Percentiles rank a stretch among this genome's conserved stretches.
Evolutionary conservation across 164 flowering plant species (phyloP).

Genomic region (Euptelea pleiosperma): DNA sequence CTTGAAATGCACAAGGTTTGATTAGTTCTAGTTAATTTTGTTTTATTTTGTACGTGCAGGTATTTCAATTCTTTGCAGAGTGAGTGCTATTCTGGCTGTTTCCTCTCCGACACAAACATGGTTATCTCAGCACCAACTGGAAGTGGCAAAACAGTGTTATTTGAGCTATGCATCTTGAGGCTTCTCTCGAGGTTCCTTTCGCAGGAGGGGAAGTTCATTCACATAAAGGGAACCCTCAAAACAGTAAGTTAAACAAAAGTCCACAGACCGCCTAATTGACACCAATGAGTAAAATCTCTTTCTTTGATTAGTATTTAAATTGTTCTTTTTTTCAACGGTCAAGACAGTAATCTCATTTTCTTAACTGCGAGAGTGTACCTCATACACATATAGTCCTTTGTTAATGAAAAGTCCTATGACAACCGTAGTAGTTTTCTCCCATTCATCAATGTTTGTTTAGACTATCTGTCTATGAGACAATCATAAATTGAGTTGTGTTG

Average conservation of each 20-base stretch:
- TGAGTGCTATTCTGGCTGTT: constrained; percentile 88
- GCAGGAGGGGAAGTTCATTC: constrained; percentile 58
- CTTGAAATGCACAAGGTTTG: not conserved
- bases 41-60: constrained; percentile 39
- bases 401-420: not conserved
- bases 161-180: constrained; percentile 95
- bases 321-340: too few species aligned
- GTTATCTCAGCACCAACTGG: constrained; percentile 98
- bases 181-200: constrained; percentile 84
- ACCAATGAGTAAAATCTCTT: too few species aligned
- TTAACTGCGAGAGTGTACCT: not conserved
- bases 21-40: not conserved
- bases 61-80: constrained; percentile 97
- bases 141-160: constrained; percentile 96
- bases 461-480: too few species aligned
- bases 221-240: constrained; percentile 75
- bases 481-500: not conserved
- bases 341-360: not conserved
- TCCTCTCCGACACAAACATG: constrained; percentile 77
- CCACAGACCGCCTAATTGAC: too few species aligned
- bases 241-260: constrained; percentile 76
- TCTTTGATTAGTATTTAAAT: too few species aligned
- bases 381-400: not conserved
- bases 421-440: not conserved
- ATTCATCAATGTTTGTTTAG: not conserved